Evolutionary conservation across 2,329 filamentous ascomycete species (phyloP), one percentile per base, ranked within the genome.

Genomic region (Fusarium sp.): DNA sequence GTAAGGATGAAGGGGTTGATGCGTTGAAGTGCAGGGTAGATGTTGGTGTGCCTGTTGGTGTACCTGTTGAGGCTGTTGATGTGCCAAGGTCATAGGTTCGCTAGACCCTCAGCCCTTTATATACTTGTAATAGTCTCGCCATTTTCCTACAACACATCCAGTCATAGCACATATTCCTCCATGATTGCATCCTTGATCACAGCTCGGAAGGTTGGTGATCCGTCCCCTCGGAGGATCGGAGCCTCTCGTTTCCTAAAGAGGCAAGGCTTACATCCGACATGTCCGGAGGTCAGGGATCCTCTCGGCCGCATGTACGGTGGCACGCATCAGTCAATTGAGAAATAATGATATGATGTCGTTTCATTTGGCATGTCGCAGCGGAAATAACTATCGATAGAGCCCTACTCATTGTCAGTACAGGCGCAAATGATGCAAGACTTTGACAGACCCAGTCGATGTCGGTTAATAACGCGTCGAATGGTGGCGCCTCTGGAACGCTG

Each of bases 261-360:
- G 70, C 14, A 75, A 75, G 22, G 2, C 4, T 63, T 33, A 64
- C 7, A 20, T 32, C 73, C 73, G 73, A 59, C 22, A 52, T 35
- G 2, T 58, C 73, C 66, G 68, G 30, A 30, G n/a, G 12, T 15
- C 50, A 25, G 17, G 56, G 58, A 47, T 17, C 17, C 4, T 32
- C 58, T 17, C 63, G 52, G 20, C 50, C 11, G 15, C 5, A 20
- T 32, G 14, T 56, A 38, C 66, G 60, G 25, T 11, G 14, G 11
- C 40, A 45, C 11, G 14, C 22, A 47, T 11, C 4, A 25, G 8
- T 47, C 10, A 8, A 11, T 50, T 40, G 4, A 37, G 32, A 1
- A 58, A n/a, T 2, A 62, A 40, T 52, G 43, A 17, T 64, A 33
- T 20, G 45, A 56, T n/a, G 12, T 25, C 35, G n/a, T n/a, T 56